Evolutionary conservation across 306 rosid genomes (phyloP), one percentile per base, ranked within the genome.

Genomic region (Sesbania bispinosa): DNA sequence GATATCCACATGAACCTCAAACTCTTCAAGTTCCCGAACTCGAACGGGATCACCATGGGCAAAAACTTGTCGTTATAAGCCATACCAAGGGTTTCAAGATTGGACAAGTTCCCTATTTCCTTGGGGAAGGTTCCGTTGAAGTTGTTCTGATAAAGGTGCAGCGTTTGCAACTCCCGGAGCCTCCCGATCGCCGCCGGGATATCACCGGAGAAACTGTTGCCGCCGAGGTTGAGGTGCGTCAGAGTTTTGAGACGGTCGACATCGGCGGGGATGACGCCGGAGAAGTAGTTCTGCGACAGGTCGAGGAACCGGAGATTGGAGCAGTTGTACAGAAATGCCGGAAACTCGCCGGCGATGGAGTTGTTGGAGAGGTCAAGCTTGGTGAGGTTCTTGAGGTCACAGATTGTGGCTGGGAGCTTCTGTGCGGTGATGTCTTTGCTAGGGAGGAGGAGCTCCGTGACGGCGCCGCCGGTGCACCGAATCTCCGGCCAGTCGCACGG

Each of bases 401-500:
- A 90, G 24, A 93, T 71, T 10, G 71, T 51, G 3, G 79, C 58
- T 14, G 93, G 91, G 10, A 90, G 80, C 19, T 55, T 16, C 61
- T 4, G 7, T 7, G 20, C 3, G 26, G 83, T 77, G 70, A 92
- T 79, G 69, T 15, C 20, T 65, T 78, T 83, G 8, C 26, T 36
- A 2, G 16, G 0, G 54, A 92, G 93, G 43, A 29, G 59, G 10
- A 92, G 16, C 20, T 74, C 82, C 10, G 86, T 86, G 61, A 79
- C 96, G 0, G 26, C 4, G 6, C 82, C 85, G 5, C 32, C 39
- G 13, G 55, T 10, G 85, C 98, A 92, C 9, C 4, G 2, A 26
- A 92, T 71, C 77, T 30, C 91, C 36, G 87, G 78, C 98, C 98
- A 92, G 6, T 70, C 74, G 70, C 98, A 92, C 48, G 87, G 95